Conservation (phyloP, 768 basidiomycete genomes). For the Pleurotus eryngii region DNA sequence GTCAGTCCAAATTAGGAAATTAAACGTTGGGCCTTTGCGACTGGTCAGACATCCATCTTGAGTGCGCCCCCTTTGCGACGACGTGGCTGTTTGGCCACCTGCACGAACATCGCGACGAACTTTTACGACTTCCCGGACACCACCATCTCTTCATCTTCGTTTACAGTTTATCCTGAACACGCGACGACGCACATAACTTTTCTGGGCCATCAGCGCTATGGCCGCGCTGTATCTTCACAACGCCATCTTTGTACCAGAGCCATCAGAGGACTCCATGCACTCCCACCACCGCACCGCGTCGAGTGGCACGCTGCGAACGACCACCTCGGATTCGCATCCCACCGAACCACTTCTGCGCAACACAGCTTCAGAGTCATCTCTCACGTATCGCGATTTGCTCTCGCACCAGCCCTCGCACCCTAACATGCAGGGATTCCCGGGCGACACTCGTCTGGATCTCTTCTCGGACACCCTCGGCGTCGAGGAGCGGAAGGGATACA, state of each 20-base stretch:
- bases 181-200: conserved; percentile 12
- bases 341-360: conserved; percentile 40
- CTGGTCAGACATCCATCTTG: too few species aligned
- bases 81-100: too few species aligned
- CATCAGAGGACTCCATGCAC: conserved; percentile 21
- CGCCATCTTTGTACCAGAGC: conserved; percentile 40
- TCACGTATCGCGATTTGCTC: conserved; percentile 29
- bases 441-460: conserved; percentile 22
- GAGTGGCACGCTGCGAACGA: conserved; percentile 29
- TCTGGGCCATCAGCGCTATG: conserved; percentile 37
- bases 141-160: too few species aligned
- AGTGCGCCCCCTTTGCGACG: too few species aligned
- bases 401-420: conserved; percentile 29
- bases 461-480: conserved; percentile 21
- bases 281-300: conserved; percentile 11
- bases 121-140: too few species aligned
- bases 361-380: conserved; percentile 23
- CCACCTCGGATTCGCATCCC: conserved; percentile 37
- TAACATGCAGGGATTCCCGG: conserved; percentile 13
- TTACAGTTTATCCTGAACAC: neutral
- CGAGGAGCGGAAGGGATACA: conserved; percentile 25
- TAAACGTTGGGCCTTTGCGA: too few species aligned
- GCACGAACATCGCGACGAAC: too few species aligned
- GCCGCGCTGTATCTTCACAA: conserved; percentile 59
- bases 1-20: too few species aligned